Conservation (phyloP, 805 yeast genomes). For the Starmerella asiatica region DNA sequence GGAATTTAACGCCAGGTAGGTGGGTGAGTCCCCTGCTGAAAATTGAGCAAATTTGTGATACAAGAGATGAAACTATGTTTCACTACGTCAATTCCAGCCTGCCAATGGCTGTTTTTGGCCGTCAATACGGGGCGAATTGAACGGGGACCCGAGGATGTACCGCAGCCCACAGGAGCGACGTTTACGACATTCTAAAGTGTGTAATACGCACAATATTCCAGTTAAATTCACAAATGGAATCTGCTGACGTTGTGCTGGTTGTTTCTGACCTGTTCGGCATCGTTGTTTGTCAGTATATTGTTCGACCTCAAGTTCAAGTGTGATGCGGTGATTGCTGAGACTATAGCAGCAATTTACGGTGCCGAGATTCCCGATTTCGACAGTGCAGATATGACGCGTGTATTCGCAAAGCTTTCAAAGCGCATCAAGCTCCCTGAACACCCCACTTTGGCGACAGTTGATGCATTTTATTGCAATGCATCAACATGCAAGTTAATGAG, state of each 20-base stretch:
- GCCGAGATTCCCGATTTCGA: conserved; percentile 86
- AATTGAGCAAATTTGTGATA: not conserved
- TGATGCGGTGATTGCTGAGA: conserved; percentile 74
- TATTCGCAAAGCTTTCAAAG: conserved; percentile 49
- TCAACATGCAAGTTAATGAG: conserved; percentile 70
- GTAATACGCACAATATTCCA: conserved; percentile 21
- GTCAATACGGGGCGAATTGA: conserved; percentile 48
- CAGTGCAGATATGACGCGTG: conserved; percentile 72
- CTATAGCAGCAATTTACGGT: conserved; percentile 87
- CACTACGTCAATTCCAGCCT: conserved; percentile 1
- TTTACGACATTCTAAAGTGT: conserved; percentile 43
- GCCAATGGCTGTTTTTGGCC: conserved; percentile 31
- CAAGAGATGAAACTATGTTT: not conserved
- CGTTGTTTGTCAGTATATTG: conserved; percentile 46
- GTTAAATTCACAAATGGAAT: not conserved
- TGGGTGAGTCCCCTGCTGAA: conserved; percentile 47
- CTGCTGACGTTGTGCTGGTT: conserved; percentile 41
- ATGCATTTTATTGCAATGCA: conserved; percentile 56
- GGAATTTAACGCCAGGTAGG: conserved; percentile 51
- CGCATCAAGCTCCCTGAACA: conserved; percentile 61
- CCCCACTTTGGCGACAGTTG: conserved; percentile 56
- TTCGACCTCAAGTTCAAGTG: conserved; percentile 57
- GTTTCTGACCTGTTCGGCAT: conserved; percentile 79
- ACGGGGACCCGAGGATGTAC: conserved; percentile 46
- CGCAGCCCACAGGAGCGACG: conserved; percentile 62